Percentiles rank a stretch among this genome's conserved stretches.
Evolutionary conservation across 129 eudicot genomes (phyloP).

Genomic region (Gnaphalium uliginosum): DNA sequence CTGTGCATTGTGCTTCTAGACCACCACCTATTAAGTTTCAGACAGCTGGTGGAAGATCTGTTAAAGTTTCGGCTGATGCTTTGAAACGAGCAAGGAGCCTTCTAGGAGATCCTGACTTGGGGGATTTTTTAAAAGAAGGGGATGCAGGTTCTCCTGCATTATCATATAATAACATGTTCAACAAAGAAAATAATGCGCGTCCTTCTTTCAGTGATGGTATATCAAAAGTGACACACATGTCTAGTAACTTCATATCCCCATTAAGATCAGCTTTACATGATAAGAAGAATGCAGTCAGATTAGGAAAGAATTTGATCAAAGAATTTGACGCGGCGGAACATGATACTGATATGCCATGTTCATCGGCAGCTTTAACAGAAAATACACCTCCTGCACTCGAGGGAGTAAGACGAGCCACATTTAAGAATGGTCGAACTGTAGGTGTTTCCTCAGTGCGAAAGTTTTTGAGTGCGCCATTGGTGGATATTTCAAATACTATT

Average conservation of each 20-base stretch:
- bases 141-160: slow-evolving; percentile 43
- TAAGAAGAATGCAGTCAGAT: slow-evolving; percentile 35
- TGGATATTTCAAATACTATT: slow-evolving; percentile 60
- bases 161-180: slow-evolving; percentile 32
- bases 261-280: slow-evolving; percentile 41
- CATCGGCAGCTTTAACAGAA: slow-evolving; percentile 15
- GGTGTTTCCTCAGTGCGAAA: slow-evolving; percentile 25
- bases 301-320: slow-evolving; percentile 57
- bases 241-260: slow-evolving; percentile 64
- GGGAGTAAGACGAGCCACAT: slow-evolving; percentile 9
- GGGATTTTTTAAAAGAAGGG: slow-evolving; percentile 49
- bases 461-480: slow-evolving; percentile 46
- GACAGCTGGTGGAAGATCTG: slow-evolving; percentile 94
- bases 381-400: slow-evolving; percentile 10
- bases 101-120: slow-evolving; percentile 82
- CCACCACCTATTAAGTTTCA: slow-evolving; percentile 78
- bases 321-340: slow-evolving; percentile 70
- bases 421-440: slow-evolving; percentile 26
- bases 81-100: slow-evolving; percentile 85
- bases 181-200: slow-evolving; percentile 30
- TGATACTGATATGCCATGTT: slow-evolving; percentile 29
- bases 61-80: slow-evolving; percentile 84
- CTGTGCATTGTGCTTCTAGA: slow-evolving; percentile 35
- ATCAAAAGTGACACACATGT: slow-evolving; percentile 35
- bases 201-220: slow-evolving; percentile 30